These are phyloP conservation scores for Phialophora verrucosa DNA, from an alignment of 2,329 filamentous ascomycete genomes.

Conservation along the genomic window DNA sequence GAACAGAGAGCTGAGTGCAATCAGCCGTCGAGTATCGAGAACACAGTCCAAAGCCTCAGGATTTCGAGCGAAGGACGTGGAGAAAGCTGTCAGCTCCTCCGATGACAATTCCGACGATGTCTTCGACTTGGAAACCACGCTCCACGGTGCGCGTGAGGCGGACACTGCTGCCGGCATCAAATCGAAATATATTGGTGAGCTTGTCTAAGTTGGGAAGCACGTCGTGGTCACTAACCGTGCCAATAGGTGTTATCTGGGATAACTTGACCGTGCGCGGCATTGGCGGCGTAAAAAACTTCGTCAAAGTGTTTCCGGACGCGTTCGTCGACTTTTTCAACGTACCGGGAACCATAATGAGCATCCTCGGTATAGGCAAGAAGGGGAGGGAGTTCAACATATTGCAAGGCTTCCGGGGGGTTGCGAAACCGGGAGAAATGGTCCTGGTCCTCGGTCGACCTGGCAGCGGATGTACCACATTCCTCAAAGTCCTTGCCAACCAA, in stretches of 20 bases:
- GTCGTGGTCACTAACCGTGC: not conserved
- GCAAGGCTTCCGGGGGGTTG: slow-evolving; percentile 68
- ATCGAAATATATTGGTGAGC: slow-evolving; percentile 71
- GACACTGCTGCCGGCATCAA: slow-evolving; percentile 79
- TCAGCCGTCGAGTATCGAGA: slow-evolving; percentile 46
- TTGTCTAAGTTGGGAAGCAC: not conserved
- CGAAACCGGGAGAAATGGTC: slow-evolving; percentile 85
- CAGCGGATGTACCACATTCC: slow-evolving; percentile 71
- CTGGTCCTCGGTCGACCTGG: slow-evolving; percentile 80
- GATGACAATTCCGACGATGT: slow-evolving; percentile 59
- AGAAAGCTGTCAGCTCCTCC: slow-evolving; percentile 59
- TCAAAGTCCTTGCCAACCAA: slow-evolving; percentile 72
- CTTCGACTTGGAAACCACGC: slow-evolving; percentile 76
- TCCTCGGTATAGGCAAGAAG: slow-evolving; percentile 71
- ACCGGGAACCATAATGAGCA: slow-evolving; percentile 65
- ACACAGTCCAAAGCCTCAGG: slow-evolving; percentile 43
- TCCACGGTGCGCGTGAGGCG: slow-evolving; percentile 73
- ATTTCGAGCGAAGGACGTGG: slow-evolving; percentile 56
- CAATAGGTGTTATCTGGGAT: slow-evolving; percentile 70
- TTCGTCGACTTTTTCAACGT: slow-evolving; percentile 78
- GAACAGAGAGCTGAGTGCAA: slow-evolving; percentile 48
- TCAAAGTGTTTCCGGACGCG: slow-evolving; percentile 77
- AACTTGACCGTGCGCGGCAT: slow-evolving; percentile 75
- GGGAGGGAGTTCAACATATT: slow-evolving; percentile 75
- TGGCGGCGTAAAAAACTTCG: slow-evolving; percentile 74